A percentile compares a stretch with the other conserved stretches of the same genome.
Evolutionary conservation across 208 protist species (phyloP).

Genomic region (Leishmania major): DNA sequence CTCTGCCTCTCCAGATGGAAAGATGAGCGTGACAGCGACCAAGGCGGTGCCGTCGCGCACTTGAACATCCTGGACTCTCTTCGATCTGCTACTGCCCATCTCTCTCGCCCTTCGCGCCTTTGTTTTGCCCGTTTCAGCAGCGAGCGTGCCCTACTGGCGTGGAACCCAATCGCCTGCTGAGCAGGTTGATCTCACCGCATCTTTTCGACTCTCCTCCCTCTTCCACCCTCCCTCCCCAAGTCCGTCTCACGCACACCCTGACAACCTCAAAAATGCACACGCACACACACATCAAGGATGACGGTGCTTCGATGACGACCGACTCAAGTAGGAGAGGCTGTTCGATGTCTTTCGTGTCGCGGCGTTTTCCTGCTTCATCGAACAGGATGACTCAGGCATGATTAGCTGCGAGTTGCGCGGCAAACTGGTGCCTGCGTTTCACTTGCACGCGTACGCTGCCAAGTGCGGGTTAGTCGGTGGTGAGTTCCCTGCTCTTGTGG

Average conservation of each 20-base stretch:
- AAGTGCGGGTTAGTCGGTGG: constrained; percentile 12
- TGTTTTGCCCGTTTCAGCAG: neutral
- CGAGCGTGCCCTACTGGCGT: neutral
- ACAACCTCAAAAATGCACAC: neutral
- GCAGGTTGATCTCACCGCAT: neutral
- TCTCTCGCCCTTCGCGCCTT: neutral
- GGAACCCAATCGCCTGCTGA: neutral
- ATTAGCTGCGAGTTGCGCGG: constrained; percentile 16
- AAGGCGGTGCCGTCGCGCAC: neutral
- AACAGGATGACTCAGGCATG: constrained; percentile 17
- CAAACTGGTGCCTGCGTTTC: constrained; percentile 14
- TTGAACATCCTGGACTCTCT: neutral
- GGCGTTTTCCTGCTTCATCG: constrained; percentile 19
- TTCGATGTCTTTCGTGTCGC: constrained; percentile 17
- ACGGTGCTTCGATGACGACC: neutral
- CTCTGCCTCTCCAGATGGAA: neutral
- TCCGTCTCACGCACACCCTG: neutral
- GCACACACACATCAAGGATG: neutral
- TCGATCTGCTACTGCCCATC: neutral
- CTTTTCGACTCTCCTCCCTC: neutral
- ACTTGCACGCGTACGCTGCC: constrained; percentile 13
- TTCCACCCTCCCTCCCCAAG: neutral
- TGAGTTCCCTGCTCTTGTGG: constrained; percentile 19
- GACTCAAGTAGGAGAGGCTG: neutral
- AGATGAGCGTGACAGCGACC: neutral